These are phyloP conservation scores for Colletotrichum lupini DNA, from an alignment of 2,329 filamentous ascomycete species.

Conservation along the genomic window DNA sequence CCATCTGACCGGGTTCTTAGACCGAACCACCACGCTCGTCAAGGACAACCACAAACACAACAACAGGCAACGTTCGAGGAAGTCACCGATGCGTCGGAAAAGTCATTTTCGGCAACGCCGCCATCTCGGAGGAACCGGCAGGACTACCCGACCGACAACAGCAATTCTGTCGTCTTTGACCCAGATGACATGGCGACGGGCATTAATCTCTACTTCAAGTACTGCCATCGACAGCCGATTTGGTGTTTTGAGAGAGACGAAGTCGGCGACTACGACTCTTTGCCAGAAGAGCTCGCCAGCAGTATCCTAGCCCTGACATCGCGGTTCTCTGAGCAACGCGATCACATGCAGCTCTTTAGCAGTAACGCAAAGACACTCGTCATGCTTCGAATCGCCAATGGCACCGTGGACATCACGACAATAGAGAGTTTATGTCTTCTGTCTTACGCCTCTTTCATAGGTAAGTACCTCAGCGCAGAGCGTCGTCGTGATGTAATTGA, in stretches of 20 bases:
- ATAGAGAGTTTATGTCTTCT: conserved; percentile 63
- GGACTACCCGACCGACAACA: conserved; percentile 39
- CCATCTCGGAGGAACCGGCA: conserved; percentile 39
- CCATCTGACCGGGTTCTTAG: conserved; percentile 46
- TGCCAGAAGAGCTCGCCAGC: conserved; percentile 54
- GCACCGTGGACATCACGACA: conserved; percentile 59
- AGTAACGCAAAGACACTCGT: conserved; percentile 53
- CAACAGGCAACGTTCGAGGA: conserved; percentile 42
- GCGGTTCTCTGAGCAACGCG: conserved; percentile 49
- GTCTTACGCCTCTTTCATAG: conserved; percentile 60
- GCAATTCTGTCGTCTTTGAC: conserved; percentile 41
- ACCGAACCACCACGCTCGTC: conserved; percentile 41
- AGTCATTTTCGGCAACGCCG: conserved; percentile 47
- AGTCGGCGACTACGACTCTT: conserved; percentile 45
- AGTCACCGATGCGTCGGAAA: conserved; percentile 44
- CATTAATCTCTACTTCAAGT: conserved; percentile 54
- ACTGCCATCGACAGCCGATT: conserved; percentile 55
- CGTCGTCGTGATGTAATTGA: not conserved
- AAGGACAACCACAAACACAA: conserved; percentile 36
- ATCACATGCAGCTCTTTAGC: conserved; percentile 47
- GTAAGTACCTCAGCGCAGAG: conserved; percentile 42
- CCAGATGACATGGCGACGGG: conserved; percentile 48
- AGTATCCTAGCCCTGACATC: conserved; percentile 53
- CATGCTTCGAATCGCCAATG: conserved; percentile 63
- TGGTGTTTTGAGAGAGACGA: conserved; percentile 59